Conservation (phyloP, 1,284 basidiomycete species). For the Grifola frondosa region DNA sequence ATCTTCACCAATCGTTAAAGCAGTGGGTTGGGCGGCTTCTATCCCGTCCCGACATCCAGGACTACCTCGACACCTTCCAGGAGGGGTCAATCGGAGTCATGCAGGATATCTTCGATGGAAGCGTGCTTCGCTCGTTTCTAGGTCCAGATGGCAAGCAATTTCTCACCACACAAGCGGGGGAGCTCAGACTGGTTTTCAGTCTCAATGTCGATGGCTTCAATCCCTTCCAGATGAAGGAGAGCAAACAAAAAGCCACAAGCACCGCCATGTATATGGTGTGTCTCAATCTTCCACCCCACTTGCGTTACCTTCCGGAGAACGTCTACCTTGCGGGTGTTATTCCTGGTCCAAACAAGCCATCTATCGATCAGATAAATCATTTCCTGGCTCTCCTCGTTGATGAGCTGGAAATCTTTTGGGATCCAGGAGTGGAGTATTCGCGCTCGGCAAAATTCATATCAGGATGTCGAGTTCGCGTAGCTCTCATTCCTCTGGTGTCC, state of each 20-base stretch:
- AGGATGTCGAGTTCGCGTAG: constrained; percentile 28
- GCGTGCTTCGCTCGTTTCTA: constrained; percentile 4
- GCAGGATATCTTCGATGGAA: constrained; percentile 12
- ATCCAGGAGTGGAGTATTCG: constrained; percentile 29
- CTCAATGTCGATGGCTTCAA: constrained; percentile 21
- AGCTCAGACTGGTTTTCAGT: neutral
- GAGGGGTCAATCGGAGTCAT: neutral
- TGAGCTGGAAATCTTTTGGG: constrained; percentile 32
- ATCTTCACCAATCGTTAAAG: constrained; percentile 16
- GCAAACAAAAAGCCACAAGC: constrained; percentile 2
- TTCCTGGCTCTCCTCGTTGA: constrained; percentile 35
- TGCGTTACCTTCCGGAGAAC: constrained; percentile 24
- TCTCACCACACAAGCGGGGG: neutral
- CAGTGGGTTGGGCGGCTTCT: constrained; percentile 19
- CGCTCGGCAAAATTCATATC: constrained; percentile 24
- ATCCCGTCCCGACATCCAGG: constrained; percentile 12
- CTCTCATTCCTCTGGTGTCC: constrained; percentile 27
- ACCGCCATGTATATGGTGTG: constrained; percentile 22
- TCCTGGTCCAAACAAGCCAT: constrained; percentile 35
- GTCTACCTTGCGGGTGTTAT: constrained; percentile 30
- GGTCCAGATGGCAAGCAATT: constrained; percentile 12
- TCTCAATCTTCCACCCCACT: constrained; percentile 26
- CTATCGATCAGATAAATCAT: constrained; percentile 31
- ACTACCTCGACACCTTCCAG: constrained; percentile 7
- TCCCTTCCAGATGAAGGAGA: constrained; percentile 5